phyloP scores from a whole-genome alignment of 2,329 filamentous ascomycete species.

The Fusarium citri region DNA sequence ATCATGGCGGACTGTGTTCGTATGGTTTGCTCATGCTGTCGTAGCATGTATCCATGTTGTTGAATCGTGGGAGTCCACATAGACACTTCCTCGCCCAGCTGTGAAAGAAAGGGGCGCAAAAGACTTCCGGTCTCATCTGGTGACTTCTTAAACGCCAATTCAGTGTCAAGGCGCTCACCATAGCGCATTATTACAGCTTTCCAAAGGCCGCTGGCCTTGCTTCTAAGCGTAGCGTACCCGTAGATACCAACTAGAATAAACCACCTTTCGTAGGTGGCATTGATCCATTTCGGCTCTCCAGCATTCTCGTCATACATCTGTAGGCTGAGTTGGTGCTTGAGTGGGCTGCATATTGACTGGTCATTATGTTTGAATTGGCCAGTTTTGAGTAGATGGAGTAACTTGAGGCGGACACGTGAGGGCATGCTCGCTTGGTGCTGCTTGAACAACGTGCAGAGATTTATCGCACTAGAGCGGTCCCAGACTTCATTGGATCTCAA shows the following conservation, averaged over 20 bases:
- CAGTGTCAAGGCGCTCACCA: neutral
- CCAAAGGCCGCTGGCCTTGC: neutral
- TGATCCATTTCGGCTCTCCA: neutral
- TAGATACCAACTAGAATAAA: conserved; percentile 3
- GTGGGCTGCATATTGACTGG: neutral
- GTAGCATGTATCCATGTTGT: neutral
- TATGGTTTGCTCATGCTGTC: neutral
- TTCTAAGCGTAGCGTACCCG: neutral
- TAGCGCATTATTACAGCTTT: neutral
- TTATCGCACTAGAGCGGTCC: neutral
- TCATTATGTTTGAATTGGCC: neutral
- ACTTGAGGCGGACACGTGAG: neutral
- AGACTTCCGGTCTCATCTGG: neutral
- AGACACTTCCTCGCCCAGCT: neutral
- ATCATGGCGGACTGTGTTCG: neutral
- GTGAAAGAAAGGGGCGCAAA: neutral
- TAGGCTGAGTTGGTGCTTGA: neutral
- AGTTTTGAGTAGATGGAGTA: neutral
- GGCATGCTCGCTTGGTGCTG: neutral
- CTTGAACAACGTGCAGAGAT: neutral
- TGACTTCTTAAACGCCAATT: neutral
- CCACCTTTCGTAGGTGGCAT: conserved; percentile 1
- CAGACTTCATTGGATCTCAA: neutral
- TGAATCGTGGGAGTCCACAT: neutral
- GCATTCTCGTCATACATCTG: neutral